Base-by-base conservation (phyloP, 2,329 filamentous ascomycete species). In the Parastagonospora avenae region DNA sequence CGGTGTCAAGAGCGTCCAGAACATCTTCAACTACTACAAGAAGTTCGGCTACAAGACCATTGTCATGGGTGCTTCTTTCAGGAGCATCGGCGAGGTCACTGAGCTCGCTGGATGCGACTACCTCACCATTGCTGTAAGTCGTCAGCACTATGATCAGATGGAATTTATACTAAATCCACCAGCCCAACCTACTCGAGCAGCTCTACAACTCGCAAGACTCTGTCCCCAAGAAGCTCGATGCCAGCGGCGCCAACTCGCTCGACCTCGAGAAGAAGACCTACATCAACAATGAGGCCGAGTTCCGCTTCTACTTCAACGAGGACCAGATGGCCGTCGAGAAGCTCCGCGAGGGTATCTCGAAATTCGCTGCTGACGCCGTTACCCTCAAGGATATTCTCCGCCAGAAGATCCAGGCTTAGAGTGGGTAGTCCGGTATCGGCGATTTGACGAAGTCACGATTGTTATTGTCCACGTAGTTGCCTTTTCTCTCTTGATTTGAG, bases 11-110 rank as follows among this genome's bases (percentile, higher is more conserved):
- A 93, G 89, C 63, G 94, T 99, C 74, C 85, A 93, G 84, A 75
- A 71, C 78, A 99, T 99, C 82, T 99, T 89, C 87, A 94, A 99
- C 86, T 99, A 99, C 90, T 99, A 99, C 89, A 99, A 99, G 91
- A 97, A 97, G 85, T 91, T 82, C 78, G 91, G 90, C 77, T 97
- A 99, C 88, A 96, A 96, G 71, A 99, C 94, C 77, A 97, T 97
- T 70, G 94, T 99, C 80, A 99, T 99, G 94, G 94, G 94, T 74
- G 94, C 94, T 66, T 97, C 92, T 35, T 99, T 99, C 91, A 88
- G 94, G 77, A 97, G 89, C 83, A 82, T 82, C 59, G 94, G 94
- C 72, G 94, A 99, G 83, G 96, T 99, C 79, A 97, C 91, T 41
- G 94, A 99, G 84, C 86, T 99, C 57, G 93, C 93, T 75, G 94